Evolutionary conservation across 129 eudicot species (phyloP), one percentile per base, ranked within the genome.

Genomic region (Helichrysum umbraculigerum): DNA sequence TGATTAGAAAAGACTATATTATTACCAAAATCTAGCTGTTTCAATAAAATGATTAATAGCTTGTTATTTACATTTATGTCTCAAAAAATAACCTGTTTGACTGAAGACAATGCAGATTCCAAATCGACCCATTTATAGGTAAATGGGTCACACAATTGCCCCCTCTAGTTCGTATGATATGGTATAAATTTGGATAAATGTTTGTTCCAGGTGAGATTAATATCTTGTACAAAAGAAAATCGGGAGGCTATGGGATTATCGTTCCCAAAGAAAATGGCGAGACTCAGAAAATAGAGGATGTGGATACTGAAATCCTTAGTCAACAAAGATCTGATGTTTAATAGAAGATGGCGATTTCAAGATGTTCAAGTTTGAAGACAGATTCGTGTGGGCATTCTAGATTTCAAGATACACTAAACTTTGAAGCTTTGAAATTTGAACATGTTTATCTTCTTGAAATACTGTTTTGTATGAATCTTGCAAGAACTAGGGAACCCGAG

Each of bases 181-280:
- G 39, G 44, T 58, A 19, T 47, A 78, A 44, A 73, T 3, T 29
- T 52, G 17, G 56, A 79, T 66, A 64, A 68, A 62, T 35, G 4
- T 61, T 66, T 72, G 71, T 41, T 83, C 7, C 86, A 93, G 98
- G 98, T 30, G 93, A 93, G 86, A 75, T 93, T 61, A 93, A 93
- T 79, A 93, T 93, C 54, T 72, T 93, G 20, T 93, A 93, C 86
- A 88, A 81, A 83, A 72, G 98, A 75, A 91, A 86, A 63, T 84
- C 92, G 7, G 98, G 97, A 59, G 98, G 98, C 20, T 93, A 93
- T 79, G 98, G 98, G 59, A 83, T 93, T 70, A 93, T 93, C 29
- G 87, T 93, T 66, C 98, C 98, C 9, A 91, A 91, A 83, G 93
- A 71, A 70, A 77, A 84, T 47, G 98, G 97, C 6, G 85, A 88